These are phyloP conservation scores for Maudiozyma barnettii DNA, from an alignment of 805 yeast species.

Conservation along the genomic window DNA sequence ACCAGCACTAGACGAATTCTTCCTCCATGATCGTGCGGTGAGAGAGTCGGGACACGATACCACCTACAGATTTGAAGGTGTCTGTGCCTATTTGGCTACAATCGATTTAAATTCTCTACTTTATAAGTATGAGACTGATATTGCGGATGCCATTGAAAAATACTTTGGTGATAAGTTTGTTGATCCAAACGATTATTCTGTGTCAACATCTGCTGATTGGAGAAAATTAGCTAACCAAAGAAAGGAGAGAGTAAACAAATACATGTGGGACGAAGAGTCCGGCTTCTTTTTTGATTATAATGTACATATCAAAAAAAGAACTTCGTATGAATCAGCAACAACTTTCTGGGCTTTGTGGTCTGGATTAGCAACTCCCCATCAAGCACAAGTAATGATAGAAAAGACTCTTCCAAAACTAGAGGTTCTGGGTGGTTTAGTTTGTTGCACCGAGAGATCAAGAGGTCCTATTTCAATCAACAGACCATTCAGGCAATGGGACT, in stretches of 20 bases:
- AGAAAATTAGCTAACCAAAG: conserved; percentile 44
- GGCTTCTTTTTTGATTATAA: conserved; percentile 83
- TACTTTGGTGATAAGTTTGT: conserved; percentile 44
- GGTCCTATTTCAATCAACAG: conserved; percentile 59
- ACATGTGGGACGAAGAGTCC: conserved; percentile 74
- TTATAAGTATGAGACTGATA: conserved; percentile 84
- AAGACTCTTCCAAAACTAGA: conserved; percentile 63
- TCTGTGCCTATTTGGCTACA: conserved; percentile 83
- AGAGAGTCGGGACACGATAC: conserved; percentile 97
- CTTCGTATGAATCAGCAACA: conserved; percentile 75
- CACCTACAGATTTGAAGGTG: conserved; percentile 78
- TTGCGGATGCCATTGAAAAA: conserved; percentile 51
- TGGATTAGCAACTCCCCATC: conserved; percentile 52
- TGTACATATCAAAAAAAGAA: conserved; percentile 43
- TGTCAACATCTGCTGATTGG: conserved; percentile 54
- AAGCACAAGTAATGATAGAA: conserved; percentile 54
- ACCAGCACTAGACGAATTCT: conserved; percentile 80
- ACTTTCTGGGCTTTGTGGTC: conserved; percentile 92
- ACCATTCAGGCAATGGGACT: conserved; percentile 97
- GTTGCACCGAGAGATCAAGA: conserved; percentile 69
- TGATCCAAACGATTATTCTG: conserved; percentile 30
- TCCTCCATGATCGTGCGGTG: conserved; percentile 86
- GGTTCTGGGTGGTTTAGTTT: conserved; percentile 78
- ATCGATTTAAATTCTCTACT: conserved; percentile 79
- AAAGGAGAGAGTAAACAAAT: conserved; percentile 47